Base-by-base conservation (phyloP, 2,329 filamentous ascomycete species). In the Ophiostoma sp. region DNA sequence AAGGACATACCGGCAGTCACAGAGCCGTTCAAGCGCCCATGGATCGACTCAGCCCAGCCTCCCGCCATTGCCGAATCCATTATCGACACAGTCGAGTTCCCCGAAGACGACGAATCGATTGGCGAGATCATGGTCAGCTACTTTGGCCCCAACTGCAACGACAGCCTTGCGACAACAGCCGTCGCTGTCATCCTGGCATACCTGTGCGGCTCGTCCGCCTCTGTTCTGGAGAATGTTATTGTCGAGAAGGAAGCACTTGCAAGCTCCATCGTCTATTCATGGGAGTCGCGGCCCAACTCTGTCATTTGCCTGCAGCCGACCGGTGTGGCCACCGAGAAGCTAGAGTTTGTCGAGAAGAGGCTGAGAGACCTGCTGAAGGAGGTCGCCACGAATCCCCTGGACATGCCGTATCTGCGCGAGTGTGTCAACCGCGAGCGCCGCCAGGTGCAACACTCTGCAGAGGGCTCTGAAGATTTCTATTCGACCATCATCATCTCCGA, bases 221-320 rank as follows among this genome's bases (percentile, higher is more conserved):
- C 94, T 0, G 84, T 99, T 1, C 83, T 99, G 6, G 94, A 98
- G 77, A 98, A 98, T 74, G 86, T 89, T 23, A 85, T 99, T 72
- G 95, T 99, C 1, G 95, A 99, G 77, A 93, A 90, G 75, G 94
- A 98, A 79, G 91, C 96, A 74, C 86, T 98, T 65, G 92, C 93
- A 3, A 97, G 93, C 79, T 92, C 90, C 7, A 89, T 98, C 13
- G 89, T 89, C 67, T 93, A 91, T 78, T 90, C 87, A 78, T 90
- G 88, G 75, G 93, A 97, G 73, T 86, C 88, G 35, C 87, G 94
- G 67, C 93, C 94, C 2, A 90, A 92, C 74, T 90, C 89, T 15
- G 86, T 96, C 68, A 92, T 98, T 71, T 93, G 90, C 85, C 89
- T 99, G 76, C 90, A 91, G 70, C 86, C 96, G 33, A 93, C 90